Evolutionary conservation across 305 asterid genomes (phyloP).

Genomic region (Solanum hybrid): DNA sequence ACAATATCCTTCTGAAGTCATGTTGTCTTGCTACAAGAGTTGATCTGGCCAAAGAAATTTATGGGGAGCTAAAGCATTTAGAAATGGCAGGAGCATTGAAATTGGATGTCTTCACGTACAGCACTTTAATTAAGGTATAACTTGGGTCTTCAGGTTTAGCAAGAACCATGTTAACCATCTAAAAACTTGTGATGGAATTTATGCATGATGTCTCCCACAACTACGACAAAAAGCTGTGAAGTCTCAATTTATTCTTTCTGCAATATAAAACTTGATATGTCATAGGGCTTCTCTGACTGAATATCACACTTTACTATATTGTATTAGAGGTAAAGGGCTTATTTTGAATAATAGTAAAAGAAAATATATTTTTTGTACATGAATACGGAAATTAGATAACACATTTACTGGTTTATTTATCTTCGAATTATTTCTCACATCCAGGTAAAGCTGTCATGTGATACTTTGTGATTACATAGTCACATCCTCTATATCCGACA

Average conservation of each 20-base stretch:
- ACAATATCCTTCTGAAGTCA: slow-evolving; percentile 82
- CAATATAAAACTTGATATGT: background rate
- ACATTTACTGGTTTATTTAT: background rate
- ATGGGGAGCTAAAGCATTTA: slow-evolving; percentile 45
- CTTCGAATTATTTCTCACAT: background rate
- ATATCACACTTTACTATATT: background rate
- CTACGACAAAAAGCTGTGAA: background rate
- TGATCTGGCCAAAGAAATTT: slow-evolving; percentile 72
- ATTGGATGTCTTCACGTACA: slow-evolving; percentile 87
- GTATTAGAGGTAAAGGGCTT: background rate
- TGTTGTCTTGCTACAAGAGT: slow-evolving; percentile 74
- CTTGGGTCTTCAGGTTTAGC: slow-evolving; percentile 5
- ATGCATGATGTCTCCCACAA: background rate
- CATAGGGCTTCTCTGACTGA: background rate
- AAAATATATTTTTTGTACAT: background rate
- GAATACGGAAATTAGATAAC: background rate
- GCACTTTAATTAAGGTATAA: slow-evolving; percentile 83
- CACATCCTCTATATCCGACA: background rate
- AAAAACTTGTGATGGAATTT: background rate
- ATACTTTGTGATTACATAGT: background rate
- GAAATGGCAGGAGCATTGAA: slow-evolving; percentile 57
- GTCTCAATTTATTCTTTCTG: background rate
- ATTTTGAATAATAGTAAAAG: background rate
- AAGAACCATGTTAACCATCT: background rate
- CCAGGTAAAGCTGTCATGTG: background rate